Conservation (phyloP, 306 rosid genomes). For the Bauhinia variegata region DNA sequence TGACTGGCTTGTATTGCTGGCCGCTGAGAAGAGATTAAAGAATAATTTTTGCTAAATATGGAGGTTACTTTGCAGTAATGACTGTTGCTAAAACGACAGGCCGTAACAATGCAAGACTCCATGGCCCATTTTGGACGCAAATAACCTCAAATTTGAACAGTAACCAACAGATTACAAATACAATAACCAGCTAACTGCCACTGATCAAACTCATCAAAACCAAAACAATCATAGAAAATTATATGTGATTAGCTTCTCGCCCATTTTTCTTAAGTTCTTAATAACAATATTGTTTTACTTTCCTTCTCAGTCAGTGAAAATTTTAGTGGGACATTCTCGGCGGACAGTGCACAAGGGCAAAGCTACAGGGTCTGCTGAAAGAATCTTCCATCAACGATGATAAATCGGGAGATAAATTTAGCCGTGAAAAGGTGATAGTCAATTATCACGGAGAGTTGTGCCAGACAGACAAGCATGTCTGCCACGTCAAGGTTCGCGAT, state of each 20-base stretch:
- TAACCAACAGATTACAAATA: too few relatives aligned
- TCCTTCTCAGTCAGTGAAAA: not conserved
- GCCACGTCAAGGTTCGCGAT: conserved; percentile 46
- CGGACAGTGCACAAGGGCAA: not conserved
- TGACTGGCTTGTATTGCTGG: conserved; percentile 28
- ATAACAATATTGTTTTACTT: too few relatives aligned
- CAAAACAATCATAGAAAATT: too few relatives aligned
- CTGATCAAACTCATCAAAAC: too few relatives aligned
- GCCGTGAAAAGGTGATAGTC: conserved; percentile 22
- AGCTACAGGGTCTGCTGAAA: conserved; percentile 8
- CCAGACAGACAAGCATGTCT: conserved; percentile 48
- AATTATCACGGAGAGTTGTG: conserved; percentile 37
- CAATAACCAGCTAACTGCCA: too few relatives aligned
- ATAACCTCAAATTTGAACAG: too few relatives aligned
- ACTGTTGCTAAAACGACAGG: not conserved
- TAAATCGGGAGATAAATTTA: conserved; percentile 9
- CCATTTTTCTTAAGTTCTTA: too few relatives aligned
- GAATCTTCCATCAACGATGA: conserved; percentile 46
- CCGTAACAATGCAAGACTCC: too few relatives aligned
- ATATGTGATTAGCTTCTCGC: too few relatives aligned
- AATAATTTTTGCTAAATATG: too few relatives aligned
- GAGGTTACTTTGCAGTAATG: not conserved
- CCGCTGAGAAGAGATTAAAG: conserved; percentile 3
- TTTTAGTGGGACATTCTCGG: conserved; percentile 13
- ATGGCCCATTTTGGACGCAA: too few relatives aligned